These are phyloP conservation scores for Pseudevernia furfuracea DNA, from an alignment of 495 filamentous ascomycete species.

Conservation along the genomic window DNA sequence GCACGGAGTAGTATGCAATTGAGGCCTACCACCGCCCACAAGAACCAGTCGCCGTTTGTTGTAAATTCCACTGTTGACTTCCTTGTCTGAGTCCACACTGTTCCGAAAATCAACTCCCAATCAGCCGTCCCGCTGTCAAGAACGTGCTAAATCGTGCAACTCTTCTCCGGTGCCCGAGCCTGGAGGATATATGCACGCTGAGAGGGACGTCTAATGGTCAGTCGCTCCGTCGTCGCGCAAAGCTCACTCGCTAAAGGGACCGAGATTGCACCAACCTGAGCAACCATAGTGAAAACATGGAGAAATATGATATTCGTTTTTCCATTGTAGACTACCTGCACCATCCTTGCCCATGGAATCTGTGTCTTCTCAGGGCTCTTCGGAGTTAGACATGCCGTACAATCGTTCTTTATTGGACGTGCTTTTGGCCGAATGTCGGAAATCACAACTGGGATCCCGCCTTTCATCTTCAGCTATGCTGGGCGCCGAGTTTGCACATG, in stretches of 20 bases:
- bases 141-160: neutral
- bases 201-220: neutral
- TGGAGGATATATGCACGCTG: neutral
- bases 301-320: neutral
- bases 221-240: neutral
- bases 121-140: neutral
- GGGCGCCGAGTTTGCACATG: neutral
- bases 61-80: neutral
- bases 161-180: neutral
- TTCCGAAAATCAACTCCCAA: neutral
- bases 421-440: neutral
- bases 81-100: neutral
- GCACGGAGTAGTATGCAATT: neutral
- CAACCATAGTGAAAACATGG: neutral
- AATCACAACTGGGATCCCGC: neutral
- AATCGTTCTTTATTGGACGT: neutral
- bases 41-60: neutral
- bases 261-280: no score
- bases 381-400: neutral
- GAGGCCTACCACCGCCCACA: neutral
- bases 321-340: neutral
- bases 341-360: neutral
- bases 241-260: neutral
- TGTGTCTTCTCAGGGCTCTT: neutral
- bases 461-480: neutral